Base-by-base conservation (phyloP, 164 flowering plant species). In the Vitis labrusca region DNA sequence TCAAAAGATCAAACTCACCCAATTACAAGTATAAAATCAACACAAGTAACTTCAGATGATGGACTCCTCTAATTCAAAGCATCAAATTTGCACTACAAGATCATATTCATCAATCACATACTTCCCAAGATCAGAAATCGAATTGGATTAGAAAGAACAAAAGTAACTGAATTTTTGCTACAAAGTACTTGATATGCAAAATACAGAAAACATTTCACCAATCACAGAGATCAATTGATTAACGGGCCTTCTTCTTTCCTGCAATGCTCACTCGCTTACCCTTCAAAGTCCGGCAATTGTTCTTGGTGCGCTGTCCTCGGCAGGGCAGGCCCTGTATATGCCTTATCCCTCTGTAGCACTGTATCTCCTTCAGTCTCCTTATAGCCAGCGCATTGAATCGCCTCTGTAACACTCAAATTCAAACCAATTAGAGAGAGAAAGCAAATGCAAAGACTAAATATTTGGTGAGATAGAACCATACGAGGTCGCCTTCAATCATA, bases 401-500 rank as follows among this genome's bases (percentile, higher is more conserved):
- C 85, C 94, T 90, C 99, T 95, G 85, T 27, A 79, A 66, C 12
- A 56, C 16, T 52, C 61, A 67, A 32, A 48, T 3, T 49, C 50
- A 14, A 44, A 44, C 48, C 9, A 8, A 12, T 13, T 3, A 29
- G 15, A 37, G 53, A 51, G 59, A 13, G 52, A 66, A 30, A 44
- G 50, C 23, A 16, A 55, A 48, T 15, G 13, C 12, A 27, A n/a
- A 60, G 10, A 58, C 3, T 55, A n/a, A 53, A 63, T 7, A 23
- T 17, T 23, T 67, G 73, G 52, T 54, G 48, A 10, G n/a, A 52
- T 55, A 53, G 60, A 16, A 14, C 8, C 2, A 64, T 84, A 96
- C 98, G 79, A 96, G 84, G 72, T 96, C 99, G 55, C 97, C 97
- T 82, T 96, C 99, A 52, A 93, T 93, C 87, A 83, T 88, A 83